Percentiles rank a stretch among this genome's conserved stretches.
phyloP scores from a whole-genome alignment of 192 early-diverging fungal genomes.

The Mortierella claussenii region DNA sequence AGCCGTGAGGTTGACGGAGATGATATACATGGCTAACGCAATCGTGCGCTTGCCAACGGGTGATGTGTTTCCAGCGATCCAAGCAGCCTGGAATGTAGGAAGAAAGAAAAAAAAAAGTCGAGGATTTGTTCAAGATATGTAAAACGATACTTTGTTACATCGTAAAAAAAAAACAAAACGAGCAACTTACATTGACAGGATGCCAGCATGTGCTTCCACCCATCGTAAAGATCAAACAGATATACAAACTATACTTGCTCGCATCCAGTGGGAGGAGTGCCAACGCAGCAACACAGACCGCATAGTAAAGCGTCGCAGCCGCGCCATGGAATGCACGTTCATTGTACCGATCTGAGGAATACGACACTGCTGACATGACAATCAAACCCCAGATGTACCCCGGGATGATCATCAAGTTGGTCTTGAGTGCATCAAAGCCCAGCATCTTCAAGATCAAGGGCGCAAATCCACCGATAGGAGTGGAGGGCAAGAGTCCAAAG shows the following conservation, averaged over 20 bases:
- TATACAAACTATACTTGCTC: conserved; percentile 36
- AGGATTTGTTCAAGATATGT: conserved; percentile 2
- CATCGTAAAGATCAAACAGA: conserved; percentile 41
- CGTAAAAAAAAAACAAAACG: background rate
- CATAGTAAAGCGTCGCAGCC: conserved; percentile 31
- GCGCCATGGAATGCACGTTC: conserved; percentile 39
- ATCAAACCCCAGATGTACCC: conserved; percentile 34
- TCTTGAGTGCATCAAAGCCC: conserved; percentile 42
- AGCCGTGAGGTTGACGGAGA: conserved; percentile 52
- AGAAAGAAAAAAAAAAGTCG: background rate
- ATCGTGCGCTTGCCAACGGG: conserved; percentile 56
- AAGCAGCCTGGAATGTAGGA: conserved; percentile 45
- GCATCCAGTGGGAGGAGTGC: conserved; percentile 23
- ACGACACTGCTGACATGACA: conserved; percentile 37
- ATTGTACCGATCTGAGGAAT: conserved; percentile 35
- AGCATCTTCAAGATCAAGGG: conserved; percentile 57
- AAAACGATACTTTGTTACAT: conserved; percentile 11
- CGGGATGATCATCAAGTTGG: conserved; percentile 58
- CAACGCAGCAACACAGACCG: conserved; percentile 31
- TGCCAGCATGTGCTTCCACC: conserved; percentile 46
- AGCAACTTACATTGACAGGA: conserved; percentile 42
- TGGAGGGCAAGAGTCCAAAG: conserved; percentile 43
- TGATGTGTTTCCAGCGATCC: conserved; percentile 54
- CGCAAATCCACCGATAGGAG: conserved; percentile 37
- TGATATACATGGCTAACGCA: conserved; percentile 57